Evolutionary conservation across 2,329 filamentous ascomycete genomes (phyloP).

Genomic region (Trichoderma lentiforme): DNA sequence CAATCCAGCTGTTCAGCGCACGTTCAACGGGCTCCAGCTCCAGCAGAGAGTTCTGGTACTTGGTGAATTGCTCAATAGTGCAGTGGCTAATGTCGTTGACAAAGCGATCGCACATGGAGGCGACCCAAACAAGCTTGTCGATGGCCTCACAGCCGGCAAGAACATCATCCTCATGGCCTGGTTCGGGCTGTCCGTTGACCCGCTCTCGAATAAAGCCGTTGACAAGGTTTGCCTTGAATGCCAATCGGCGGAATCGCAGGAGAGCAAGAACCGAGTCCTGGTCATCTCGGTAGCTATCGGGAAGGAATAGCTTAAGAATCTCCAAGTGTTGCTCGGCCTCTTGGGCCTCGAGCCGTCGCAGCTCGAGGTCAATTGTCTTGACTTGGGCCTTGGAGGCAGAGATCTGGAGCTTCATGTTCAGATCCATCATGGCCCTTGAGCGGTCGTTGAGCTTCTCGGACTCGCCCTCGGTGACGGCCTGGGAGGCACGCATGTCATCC

Average conservation of each 20-base stretch:
- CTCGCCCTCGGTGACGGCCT: conserved; percentile 88
- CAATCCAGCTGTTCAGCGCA: conserved; percentile 83
- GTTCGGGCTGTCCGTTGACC: conserved; percentile 63
- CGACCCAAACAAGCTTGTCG: conserved; percentile 82
- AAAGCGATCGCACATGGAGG: conserved; percentile 79
- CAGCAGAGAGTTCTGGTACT: conserved; percentile 74
- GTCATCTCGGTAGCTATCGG: conserved; percentile 76
- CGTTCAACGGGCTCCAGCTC: conserved; percentile 91
- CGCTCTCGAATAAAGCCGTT: conserved; percentile 76
- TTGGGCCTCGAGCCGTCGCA: conserved; percentile 81
- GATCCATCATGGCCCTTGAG: conserved; percentile 91
- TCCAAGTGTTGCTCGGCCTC: conserved; percentile 84
- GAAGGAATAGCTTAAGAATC: conserved; percentile 85
- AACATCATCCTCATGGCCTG: conserved; percentile 71
- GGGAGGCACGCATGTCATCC: conserved; percentile 87
- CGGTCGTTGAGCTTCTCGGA: conserved; percentile 85
- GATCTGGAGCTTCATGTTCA: conserved; percentile 89
- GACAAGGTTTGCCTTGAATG: conserved; percentile 81
- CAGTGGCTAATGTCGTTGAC: conserved; percentile 76
- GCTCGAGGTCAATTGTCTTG: conserved; percentile 89
- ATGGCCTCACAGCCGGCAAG: conserved; percentile 77
- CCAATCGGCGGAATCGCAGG: conserved; percentile 80
- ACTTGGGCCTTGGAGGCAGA: conserved; percentile 88
- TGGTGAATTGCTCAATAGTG: conserved; percentile 72
- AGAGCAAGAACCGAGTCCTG: conserved; percentile 84